Evolutionary conservation across 352 stramenopile species (phyloP).

Genomic region (Pythium dissotocum): DNA sequence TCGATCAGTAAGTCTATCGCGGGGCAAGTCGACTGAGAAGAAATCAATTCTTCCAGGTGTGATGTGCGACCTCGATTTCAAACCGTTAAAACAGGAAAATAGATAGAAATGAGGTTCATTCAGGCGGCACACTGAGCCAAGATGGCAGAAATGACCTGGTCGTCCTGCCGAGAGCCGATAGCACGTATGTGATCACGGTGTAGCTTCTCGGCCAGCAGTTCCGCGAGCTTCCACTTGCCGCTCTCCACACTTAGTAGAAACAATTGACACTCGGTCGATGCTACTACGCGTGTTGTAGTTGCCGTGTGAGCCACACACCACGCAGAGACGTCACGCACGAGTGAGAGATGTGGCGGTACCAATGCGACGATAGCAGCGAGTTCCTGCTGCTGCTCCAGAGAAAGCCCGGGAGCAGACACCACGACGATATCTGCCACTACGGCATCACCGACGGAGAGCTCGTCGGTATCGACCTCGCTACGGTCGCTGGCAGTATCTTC

Average conservation of each 20-base stretch:
- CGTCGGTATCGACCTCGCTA: neutral
- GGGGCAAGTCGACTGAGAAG: conserved; percentile 13
- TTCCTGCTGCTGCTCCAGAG: neutral
- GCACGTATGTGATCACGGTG: conserved; percentile 10
- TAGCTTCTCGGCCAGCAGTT: conserved; percentile 33
- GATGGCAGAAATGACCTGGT: neutral
- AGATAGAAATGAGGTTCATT: neutral
- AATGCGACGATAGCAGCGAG: conserved; percentile 2
- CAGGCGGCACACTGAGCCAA: conserved; percentile 15
- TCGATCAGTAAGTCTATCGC: conserved; percentile 28
- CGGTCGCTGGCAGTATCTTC: neutral
- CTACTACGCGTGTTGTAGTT: neutral
- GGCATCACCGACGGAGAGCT: neutral
- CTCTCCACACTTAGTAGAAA: conserved; percentile 30
- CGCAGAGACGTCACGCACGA: neutral
- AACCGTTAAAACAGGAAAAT: neutral
- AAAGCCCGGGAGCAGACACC: neutral
- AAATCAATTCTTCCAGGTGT: neutral
- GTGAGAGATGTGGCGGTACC: conserved; percentile 11
- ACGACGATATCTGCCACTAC: neutral
- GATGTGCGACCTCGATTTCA: neutral
- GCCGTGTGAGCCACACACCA: conserved; percentile 1
- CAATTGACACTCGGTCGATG: conserved; percentile 23
- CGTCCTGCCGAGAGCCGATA: neutral
- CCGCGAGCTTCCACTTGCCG: conserved; percentile 29